Evolutionary conservation across 805 yeast species (phyloP).

Genomic region (Pichia phayaonensis): DNA sequence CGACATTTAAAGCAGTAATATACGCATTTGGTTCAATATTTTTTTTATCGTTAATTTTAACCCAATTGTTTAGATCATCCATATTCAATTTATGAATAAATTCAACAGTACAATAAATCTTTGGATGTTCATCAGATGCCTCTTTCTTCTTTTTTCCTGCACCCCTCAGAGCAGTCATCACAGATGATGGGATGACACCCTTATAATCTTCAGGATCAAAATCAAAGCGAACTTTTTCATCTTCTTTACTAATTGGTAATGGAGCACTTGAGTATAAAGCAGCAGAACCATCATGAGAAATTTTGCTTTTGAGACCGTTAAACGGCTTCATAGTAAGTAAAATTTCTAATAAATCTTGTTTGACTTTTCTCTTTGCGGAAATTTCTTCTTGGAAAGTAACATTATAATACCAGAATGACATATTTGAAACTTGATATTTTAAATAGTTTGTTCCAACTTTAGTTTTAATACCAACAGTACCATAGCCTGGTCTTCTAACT

Average conservation of each 20-base stretch:
- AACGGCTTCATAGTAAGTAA: slow-evolving; percentile 16
- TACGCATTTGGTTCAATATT: slow-evolving; percentile 18
- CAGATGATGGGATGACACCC: slow-evolving; percentile 16
- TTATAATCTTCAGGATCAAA: slow-evolving; percentile 16
- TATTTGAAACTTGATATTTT: slow-evolving; percentile 12
- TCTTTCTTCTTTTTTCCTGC: slow-evolving; percentile 1
- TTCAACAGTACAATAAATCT: slow-evolving; percentile 16
- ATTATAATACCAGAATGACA: slow-evolving; percentile 16
- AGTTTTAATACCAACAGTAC: slow-evolving; percentile 17
- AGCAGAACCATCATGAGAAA: slow-evolving; percentile 21
- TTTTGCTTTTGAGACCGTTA: slow-evolving; percentile 6
- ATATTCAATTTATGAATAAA: slow-evolving; percentile 17
- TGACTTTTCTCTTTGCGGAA: slow-evolving; percentile 14
- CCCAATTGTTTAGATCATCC: slow-evolving; percentile 17
- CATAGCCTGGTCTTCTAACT: slow-evolving; percentile 21
- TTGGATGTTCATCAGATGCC: slow-evolving; percentile 7
- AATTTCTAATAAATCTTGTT: slow-evolving; percentile 16
- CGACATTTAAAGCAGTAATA: slow-evolving; percentile 18
- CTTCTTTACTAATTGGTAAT: slow-evolving; percentile 15
- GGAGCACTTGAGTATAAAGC: slow-evolving; percentile 16
- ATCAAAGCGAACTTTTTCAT: slow-evolving; percentile 13
- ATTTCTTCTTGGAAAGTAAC: slow-evolving; percentile 20
- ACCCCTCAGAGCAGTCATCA: slow-evolving; percentile 8
- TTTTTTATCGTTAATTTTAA: slow-evolving; percentile 13
- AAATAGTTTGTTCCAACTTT: slow-evolving; percentile 20